Evolutionary conservation across 345 rosid species (phyloP).

Genomic region (Pistacia vera): DNA sequence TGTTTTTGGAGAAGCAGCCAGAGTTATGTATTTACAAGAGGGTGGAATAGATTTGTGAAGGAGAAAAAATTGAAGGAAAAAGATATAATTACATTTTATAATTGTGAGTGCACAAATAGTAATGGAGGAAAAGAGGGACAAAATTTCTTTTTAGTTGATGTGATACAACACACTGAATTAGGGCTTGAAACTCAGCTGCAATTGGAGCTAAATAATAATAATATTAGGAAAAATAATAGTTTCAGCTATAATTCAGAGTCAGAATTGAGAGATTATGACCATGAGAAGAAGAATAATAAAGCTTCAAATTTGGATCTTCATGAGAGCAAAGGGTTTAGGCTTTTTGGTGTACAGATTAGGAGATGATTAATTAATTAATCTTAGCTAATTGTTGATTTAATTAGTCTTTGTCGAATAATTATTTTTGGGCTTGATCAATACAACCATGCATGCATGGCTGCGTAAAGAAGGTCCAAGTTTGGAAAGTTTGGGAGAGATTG

Average conservation of each 20-base stretch:
- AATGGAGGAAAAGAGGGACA: neutral
- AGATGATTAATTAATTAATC: neutral
- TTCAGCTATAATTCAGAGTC: too few species aligned
- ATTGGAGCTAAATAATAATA: constrained; percentile 25
- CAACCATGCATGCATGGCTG: too few species aligned
- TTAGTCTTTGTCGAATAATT: too few species aligned
- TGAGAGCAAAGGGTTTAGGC: constrained; percentile 36
- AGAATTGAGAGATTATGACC: neutral
- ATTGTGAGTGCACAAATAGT: constrained; percentile 18
- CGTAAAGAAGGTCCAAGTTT: too few species aligned
- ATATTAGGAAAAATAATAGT: neutral
- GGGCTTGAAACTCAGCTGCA: constrained; percentile 26
- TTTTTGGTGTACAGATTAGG: constrained; percentile 58
- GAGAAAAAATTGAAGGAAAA: constrained; percentile 36
- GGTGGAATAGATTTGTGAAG: constrained; percentile 55
- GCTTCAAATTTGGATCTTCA: neutral
- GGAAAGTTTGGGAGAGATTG: too few species aligned
- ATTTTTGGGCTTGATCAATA: too few species aligned
- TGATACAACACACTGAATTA: constrained; percentile 9
- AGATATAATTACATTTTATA: constrained; percentile 31
- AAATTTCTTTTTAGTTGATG: constrained; percentile 47
- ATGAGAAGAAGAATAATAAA: constrained; percentile 7
- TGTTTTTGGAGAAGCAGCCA: constrained; percentile 61
- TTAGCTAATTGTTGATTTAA: too few species aligned
- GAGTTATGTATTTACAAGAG: constrained; percentile 56